Evolutionary conservation across 1,139 yeast species (phyloP), one percentile per base, ranked within the genome.

Genomic region (Kodamaea sp.): DNA sequence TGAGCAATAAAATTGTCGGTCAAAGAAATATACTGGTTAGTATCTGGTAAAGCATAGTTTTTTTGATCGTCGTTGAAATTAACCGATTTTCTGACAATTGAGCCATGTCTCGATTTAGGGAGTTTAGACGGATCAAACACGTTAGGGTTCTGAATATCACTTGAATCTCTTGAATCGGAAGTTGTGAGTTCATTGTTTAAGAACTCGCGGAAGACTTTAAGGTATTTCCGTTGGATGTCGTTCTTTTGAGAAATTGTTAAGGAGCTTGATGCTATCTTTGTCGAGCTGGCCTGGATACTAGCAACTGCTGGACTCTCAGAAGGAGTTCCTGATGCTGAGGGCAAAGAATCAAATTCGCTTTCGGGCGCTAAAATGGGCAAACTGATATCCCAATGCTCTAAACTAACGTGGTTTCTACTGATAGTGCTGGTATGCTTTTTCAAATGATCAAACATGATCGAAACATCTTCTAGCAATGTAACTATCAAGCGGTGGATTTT

Each of bases 301-400:
- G 28, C 21, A 4, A 18, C 15, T 10, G 28, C 32, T n/a, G 31
- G 34, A 26, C 36, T 43, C 5, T 18, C 22, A n/a, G 28, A n/a
- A 8, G 15, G 21, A 4, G 28, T 16, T 4, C 21, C 15, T 12
- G 28, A 16, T 4, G 28, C 21, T 7, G 28, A 15, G 10, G 10
- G 14, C 2, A 26, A 10, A 18, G 28, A 26, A 11, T 44, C 50
- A 38, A 50, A 47, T 38, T 51, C 55, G 27, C 46, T 42, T 26
- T 61, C 55, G 7, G 60, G 63, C 0, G 68, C 46, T 31, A 70
- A 52, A 14, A 69, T 48, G 4, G 59, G 58, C 42, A 70, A 60
- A 38, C 70, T 60, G 15, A 60, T 43, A 28, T 66, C 72, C 76
- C 76, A 71, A 43, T 63, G 65, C 32, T 68, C 74, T 38, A 71